These are phyloP conservation scores for Cytidiella melzeri DNA, from an alignment of 768 basidiomycete species.

Conservation along the genomic window DNA sequence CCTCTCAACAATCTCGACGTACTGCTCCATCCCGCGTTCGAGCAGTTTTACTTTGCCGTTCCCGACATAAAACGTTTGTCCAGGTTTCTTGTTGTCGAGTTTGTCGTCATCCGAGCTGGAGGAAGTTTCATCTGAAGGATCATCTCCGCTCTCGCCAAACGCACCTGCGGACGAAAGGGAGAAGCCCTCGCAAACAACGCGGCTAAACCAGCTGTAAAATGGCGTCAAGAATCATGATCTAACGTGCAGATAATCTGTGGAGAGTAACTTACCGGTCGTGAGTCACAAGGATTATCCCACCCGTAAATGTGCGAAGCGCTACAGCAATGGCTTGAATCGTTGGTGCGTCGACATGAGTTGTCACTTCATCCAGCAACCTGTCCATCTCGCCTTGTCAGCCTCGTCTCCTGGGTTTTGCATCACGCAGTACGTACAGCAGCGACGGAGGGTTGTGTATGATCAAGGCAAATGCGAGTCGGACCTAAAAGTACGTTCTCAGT, in stretches of 20 bases:
- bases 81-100: background rate
- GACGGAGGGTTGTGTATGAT: conserved; percentile 8
- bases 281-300: conserved; percentile 9
- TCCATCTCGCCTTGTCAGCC: background rate
- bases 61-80: conserved; percentile 5
- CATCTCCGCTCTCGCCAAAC: conserved; percentile 1
- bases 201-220: conserved; percentile 7
- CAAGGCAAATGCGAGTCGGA: conserved; percentile 9
- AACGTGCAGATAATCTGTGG: background rate
- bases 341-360: conserved; percentile 11
- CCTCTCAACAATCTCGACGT: conserved; percentile 6
- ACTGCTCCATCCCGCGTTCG: conserved; percentile 9
- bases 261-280: conserved; percentile 8
- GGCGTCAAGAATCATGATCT: background rate
- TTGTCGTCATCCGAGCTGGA: conserved; percentile 4
- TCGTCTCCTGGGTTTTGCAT: background rate
- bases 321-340: conserved; percentile 8
- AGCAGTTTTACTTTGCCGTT: conserved; percentile 6
- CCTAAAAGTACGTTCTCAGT: background rate
- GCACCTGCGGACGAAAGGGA: conserved; percentile 8
- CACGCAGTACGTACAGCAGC: conserved; percentile 2
- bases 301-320: conserved; percentile 3
- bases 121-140: background rate
- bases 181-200: conserved; percentile 7
- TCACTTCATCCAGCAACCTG: conserved; percentile 10